Conservation (phyloP, 441 rosid genomes). For the Pelargonium fulgidum region DNA sequence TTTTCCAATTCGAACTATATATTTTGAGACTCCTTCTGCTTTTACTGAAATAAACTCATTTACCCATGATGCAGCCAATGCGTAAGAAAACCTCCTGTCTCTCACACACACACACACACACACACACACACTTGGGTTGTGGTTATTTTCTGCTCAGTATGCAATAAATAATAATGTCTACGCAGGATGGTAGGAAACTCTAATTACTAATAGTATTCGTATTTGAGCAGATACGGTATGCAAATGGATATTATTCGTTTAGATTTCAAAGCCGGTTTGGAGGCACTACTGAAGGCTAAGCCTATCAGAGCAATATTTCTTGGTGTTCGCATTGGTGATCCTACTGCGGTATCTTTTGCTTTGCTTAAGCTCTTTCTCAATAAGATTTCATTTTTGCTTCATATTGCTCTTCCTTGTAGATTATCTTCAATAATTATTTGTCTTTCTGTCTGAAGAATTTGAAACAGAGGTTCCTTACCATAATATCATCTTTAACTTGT, state of each 20-base stretch:
- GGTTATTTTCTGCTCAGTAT: background rate
- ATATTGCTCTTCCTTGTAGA: background rate
- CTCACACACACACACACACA: no score
- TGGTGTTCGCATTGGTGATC: constrained; percentile 98
- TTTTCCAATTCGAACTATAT: constrained; percentile 85
- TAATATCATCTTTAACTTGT: constrained; percentile 15
- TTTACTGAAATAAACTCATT: constrained; percentile 88
- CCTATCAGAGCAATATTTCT: constrained; percentile 94
- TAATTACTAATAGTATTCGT: constrained; percentile 20
- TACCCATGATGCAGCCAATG: constrained; percentile 72
- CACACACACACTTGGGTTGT: background rate
- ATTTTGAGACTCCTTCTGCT: constrained; percentile 80
- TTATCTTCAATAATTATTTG: background rate
- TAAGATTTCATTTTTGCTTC: constrained; percentile 3
- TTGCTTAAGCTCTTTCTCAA: constrained; percentile 6
- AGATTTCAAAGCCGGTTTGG: constrained; percentile 97
- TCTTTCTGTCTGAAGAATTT: background rate
- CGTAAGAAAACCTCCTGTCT: constrained; percentile 35
- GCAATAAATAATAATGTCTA: background rate
- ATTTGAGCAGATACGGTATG: constrained; percentile 65
- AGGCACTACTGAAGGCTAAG: constrained; percentile 64
- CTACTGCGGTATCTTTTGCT: constrained; percentile 72
- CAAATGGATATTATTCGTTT: constrained; percentile 70
- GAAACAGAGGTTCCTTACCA: constrained; percentile 14
- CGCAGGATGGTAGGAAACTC: background rate